Evolutionary conservation across 1,284 basidiomycete species (phyloP).

Genomic region (Omphalotus olearius): DNA sequence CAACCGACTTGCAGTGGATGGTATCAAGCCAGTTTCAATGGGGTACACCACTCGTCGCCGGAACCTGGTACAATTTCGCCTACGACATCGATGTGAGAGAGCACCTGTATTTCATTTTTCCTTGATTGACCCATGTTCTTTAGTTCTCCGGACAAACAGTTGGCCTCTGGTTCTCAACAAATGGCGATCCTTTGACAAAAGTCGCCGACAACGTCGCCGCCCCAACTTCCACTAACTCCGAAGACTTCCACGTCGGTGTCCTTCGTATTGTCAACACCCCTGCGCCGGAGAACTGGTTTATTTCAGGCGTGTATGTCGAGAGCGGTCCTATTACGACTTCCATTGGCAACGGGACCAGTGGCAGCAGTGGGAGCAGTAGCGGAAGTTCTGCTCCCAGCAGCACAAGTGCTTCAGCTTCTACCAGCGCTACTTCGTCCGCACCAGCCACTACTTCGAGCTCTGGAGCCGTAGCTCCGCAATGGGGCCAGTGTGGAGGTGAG

Average conservation of each 20-base stretch:
- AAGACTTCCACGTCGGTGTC: conserved; percentile 62
- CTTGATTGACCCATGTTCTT: conserved; percentile 7
- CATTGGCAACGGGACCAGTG: conserved; percentile 36
- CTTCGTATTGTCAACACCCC: conserved; percentile 48
- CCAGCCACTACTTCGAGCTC: conserved; percentile 3
- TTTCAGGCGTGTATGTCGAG: conserved; percentile 59
- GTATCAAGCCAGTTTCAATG: conserved; percentile 44
- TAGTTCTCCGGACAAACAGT: conserved; percentile 52
- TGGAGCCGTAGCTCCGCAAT: conserved; percentile 25
- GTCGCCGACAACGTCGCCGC: conserved; percentile 47
- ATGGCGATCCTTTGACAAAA: conserved; percentile 41
- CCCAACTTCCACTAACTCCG: conserved; percentile 55
- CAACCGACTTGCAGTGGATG: conserved; percentile 50
- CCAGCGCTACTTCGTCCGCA: conserved; percentile 27
- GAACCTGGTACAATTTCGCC: conserved; percentile 62
- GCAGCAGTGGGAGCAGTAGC: conserved; percentile 19
- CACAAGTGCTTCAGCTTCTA: conserved; percentile 23
- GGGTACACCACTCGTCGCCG: conserved; percentile 47
- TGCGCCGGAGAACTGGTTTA: conserved; percentile 52
- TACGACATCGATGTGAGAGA: conserved; percentile 52
- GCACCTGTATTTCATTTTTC: background rate
- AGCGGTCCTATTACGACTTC: conserved; percentile 49
- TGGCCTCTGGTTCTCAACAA: conserved; percentile 57
- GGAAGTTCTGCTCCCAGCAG: conserved; percentile 25
- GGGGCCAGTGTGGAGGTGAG: conserved; percentile 51